Conservation (phyloP, 768 basidiomycete species). For the Amanita subjunquillea region DNA sequence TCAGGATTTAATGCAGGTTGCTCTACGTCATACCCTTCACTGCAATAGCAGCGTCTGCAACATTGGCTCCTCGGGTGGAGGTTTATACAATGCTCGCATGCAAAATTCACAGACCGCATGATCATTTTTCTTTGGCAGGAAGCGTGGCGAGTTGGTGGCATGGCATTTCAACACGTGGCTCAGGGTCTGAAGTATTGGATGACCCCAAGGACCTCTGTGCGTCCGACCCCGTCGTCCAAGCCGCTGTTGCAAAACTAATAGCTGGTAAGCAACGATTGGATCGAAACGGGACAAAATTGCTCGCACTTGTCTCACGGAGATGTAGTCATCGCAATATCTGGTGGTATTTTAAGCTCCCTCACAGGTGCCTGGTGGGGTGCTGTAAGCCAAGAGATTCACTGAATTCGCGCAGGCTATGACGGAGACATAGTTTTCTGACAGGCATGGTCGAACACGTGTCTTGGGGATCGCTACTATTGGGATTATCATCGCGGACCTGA, state of each 20-base stretch:
- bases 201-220: conserved; percentile 29
- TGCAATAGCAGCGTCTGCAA: conserved; percentile 43
- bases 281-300: not conserved
- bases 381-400: conserved; percentile 28
- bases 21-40: conserved; percentile 41
- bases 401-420: not conserved
- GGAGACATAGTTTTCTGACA: conserved; percentile 55
- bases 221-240: conserved; percentile 63
- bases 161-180: not conserved
- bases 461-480: conserved; percentile 56
- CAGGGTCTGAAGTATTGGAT: conserved; percentile 6
- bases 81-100: conserved; percentile 70
- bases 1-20: conserved; percentile 33
- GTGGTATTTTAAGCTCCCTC: conserved; percentile 67
- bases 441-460: conserved; percentile 57
- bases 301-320: conserved; percentile 6
- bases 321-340: conserved; percentile 49
- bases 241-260: conserved; percentile 56
- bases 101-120: conserved; percentile 51
- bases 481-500: conserved; percentile 49
- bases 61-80: conserved; percentile 63
- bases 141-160: not conserved
- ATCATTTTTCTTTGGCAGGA: conserved; percentile 15
- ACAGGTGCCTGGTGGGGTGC: conserved; percentile 85
- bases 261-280: conserved; percentile 34